phyloP scores from a whole-genome alignment of 2,329 filamentous ascomycete species.

The Ilyonectria sp. region DNA sequence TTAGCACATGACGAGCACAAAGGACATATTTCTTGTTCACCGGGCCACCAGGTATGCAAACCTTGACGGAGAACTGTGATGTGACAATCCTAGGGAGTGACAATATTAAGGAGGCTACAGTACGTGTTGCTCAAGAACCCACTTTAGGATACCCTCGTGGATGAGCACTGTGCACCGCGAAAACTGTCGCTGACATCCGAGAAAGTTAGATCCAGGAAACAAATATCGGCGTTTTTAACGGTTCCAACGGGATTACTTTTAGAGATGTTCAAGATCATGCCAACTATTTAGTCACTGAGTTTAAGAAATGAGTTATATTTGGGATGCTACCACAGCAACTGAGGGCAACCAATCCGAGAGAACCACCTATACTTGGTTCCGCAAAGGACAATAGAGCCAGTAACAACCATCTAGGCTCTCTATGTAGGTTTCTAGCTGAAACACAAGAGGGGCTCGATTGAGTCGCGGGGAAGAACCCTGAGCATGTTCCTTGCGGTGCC shows the following conservation, averaged over 20 bases:
- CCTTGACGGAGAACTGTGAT: slow-evolving; percentile 33
- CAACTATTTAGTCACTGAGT: slow-evolving; percentile 31
- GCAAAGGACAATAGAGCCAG: slow-evolving; percentile 8
- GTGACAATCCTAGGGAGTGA: slow-evolving; percentile 32
- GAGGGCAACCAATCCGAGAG: slow-evolving; percentile 25
- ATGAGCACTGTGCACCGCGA: slow-evolving; percentile 31
- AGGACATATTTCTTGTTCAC: slow-evolving; percentile 58
- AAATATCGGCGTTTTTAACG: slow-evolving; percentile 38
- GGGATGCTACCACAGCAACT: slow-evolving; percentile 5
- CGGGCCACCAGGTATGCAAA: slow-evolving; percentile 57
- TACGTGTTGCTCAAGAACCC: slow-evolving; percentile 68
- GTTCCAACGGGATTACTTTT: slow-evolving; percentile 31
- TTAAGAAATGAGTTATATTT: slow-evolving; percentile 26
- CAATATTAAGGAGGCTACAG: slow-evolving; percentile 67
- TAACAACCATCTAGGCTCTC: slow-evolving; percentile 22
- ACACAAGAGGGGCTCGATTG: not conserved
- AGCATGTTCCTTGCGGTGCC: not conserved
- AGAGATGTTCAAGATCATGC: slow-evolving; percentile 33
- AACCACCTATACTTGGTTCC: slow-evolving; percentile 15
- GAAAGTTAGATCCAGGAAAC: slow-evolving; percentile 34
- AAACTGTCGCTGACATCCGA: slow-evolving; percentile 36
- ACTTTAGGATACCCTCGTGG: slow-evolving; percentile 59
- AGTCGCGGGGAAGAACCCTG: not conserved
- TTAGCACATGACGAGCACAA: slow-evolving; percentile 59
- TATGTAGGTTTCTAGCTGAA: slow-evolving; percentile 15